These are phyloP conservation scores for Boehmeria nivea DNA, from an alignment of 306 rosid species.

Conservation along the genomic window DNA sequence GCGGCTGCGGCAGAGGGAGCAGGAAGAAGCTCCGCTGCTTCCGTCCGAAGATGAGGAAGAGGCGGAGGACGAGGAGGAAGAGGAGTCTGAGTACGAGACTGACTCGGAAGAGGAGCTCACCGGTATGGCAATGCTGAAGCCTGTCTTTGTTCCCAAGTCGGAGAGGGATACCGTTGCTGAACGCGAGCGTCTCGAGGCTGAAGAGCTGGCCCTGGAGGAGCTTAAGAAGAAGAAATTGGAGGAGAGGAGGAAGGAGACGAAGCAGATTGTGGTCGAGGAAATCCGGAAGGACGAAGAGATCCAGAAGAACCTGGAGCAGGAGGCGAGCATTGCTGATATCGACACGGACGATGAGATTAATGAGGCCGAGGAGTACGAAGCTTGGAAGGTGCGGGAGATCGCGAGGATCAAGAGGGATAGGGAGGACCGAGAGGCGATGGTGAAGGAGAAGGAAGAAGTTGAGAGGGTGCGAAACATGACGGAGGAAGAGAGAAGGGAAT, in stretches of 20 bases:
- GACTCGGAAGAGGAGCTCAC: constrained; percentile 83
- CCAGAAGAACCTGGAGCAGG: constrained; percentile 78
- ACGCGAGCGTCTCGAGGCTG: constrained; percentile 90
- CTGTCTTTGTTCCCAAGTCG: constrained; percentile 84
- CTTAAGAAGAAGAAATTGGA: constrained; percentile 65
- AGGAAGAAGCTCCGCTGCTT: constrained; percentile 62
- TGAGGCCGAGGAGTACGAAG: constrained; percentile 94
- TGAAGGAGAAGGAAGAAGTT: constrained; percentile 86
- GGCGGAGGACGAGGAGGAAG: constrained; percentile 65
- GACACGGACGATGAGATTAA: constrained; percentile 95
- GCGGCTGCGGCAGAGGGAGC: constrained; percentile 75
- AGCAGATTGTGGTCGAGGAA: constrained; percentile 91
- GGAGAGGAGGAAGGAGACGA: constrained; percentile 79
- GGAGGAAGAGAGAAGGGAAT: constrained; percentile 96
- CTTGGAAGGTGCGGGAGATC: constrained; percentile 93
- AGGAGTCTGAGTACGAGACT: constrained; percentile 88
- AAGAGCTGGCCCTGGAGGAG: constrained; percentile 74
- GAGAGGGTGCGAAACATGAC: constrained; percentile 93
- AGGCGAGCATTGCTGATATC: constrained; percentile 82
- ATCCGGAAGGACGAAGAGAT: constrained; percentile 81
- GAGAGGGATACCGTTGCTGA: constrained; percentile 94
- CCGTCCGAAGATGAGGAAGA: constrained; percentile 61
- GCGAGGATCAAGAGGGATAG: constrained; percentile 92
- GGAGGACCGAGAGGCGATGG: constrained; percentile 72
- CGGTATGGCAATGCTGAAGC: constrained; percentile 90